A percentile compares a stretch with the other conserved stretches of the same genome.
phyloP scores from a whole-genome alignment of 176 grass and related monocot genomes.

The Pontederia paniculata region DNA sequence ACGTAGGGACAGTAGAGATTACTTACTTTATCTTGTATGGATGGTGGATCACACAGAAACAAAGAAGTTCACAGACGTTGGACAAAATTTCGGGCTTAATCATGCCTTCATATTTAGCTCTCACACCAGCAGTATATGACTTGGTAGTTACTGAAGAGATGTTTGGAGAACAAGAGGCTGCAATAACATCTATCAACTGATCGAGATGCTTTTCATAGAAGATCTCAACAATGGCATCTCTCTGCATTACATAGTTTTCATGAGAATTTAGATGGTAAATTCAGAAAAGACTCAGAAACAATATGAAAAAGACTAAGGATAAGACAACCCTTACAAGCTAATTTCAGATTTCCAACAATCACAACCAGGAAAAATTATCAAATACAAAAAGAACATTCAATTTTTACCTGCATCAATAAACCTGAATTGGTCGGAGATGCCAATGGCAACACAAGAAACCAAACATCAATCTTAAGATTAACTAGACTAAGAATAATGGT shows the following conservation, averaged over 20 bases:
- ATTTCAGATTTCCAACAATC: too few species aligned
- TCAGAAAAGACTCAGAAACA: neutral
- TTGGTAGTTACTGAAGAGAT: slow-evolving; percentile 21
- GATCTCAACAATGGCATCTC: slow-evolving; percentile 40
- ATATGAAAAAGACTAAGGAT: neutral
- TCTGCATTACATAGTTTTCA: slow-evolving; percentile 24
- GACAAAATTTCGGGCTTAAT: slow-evolving; percentile 53
- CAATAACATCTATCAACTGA: slow-evolving; percentile 62
- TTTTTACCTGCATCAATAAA: too few species aligned
- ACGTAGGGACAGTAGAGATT: too few species aligned
- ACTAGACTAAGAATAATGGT: too few species aligned
- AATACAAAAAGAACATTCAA: too few species aligned
- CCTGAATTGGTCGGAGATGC: too few species aligned
- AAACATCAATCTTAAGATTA: too few species aligned
- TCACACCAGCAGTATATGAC: slow-evolving; percentile 17
- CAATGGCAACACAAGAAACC: too few species aligned
- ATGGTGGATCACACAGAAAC: slow-evolving; percentile 67
- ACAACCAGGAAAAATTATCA: too few species aligned
- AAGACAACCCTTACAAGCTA: too few species aligned
- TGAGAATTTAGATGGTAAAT: neutral
- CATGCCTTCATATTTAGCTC: slow-evolving; percentile 25
- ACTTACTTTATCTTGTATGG: slow-evolving; percentile 60
- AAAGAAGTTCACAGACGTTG: slow-evolving; percentile 73
- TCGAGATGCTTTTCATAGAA: slow-evolving; percentile 65
- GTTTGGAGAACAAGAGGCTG: slow-evolving; percentile 37